These are phyloP conservation scores for Schizochytrium sp. DNA, from an alignment of 108 stramenopile genomes.

Conservation along the genomic window DNA sequence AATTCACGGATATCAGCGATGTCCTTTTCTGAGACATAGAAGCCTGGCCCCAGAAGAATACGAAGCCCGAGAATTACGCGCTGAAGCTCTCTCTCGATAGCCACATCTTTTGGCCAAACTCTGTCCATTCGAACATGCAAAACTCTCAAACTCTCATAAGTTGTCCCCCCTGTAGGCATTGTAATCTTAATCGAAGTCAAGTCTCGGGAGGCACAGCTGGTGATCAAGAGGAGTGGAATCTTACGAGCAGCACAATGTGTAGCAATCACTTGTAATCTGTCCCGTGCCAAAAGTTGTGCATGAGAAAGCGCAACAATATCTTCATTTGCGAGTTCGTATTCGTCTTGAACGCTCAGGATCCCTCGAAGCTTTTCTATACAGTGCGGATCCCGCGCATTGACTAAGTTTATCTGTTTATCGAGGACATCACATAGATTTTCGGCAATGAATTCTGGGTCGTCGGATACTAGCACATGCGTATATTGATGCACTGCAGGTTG, in stretches of 20 bases:
- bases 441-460: not conserved
- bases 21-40: not conserved
- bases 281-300: conserved; percentile 27
- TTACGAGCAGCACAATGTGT: not conserved
- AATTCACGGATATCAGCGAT: not conserved
- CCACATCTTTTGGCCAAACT: not conserved
- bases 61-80: conserved; percentile 41
- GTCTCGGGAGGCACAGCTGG: conserved; percentile 26
- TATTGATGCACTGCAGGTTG: no score
- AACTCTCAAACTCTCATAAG: not conserved
- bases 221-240: conserved; percentile 27
- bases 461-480: not conserved
- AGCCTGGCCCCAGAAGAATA: conserved; percentile 25
- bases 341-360: not conserved
- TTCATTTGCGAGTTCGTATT: not conserved
- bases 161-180: not conserved
- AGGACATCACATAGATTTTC: not conserved
- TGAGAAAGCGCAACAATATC: not conserved
- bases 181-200: conserved; percentile 1
- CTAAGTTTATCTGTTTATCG: not conserved
- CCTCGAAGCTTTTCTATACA: conserved; percentile 58
- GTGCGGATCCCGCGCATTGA: conserved; percentile 45
- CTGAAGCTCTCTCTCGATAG: not conserved
- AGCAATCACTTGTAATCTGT: conserved; percentile 36
- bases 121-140: conserved; percentile 6